Evolutionary conservation across 257 asterid species (phyloP), one percentile per base, ranked within the genome.

Genomic region (Solanum chiquidenum): DNA sequence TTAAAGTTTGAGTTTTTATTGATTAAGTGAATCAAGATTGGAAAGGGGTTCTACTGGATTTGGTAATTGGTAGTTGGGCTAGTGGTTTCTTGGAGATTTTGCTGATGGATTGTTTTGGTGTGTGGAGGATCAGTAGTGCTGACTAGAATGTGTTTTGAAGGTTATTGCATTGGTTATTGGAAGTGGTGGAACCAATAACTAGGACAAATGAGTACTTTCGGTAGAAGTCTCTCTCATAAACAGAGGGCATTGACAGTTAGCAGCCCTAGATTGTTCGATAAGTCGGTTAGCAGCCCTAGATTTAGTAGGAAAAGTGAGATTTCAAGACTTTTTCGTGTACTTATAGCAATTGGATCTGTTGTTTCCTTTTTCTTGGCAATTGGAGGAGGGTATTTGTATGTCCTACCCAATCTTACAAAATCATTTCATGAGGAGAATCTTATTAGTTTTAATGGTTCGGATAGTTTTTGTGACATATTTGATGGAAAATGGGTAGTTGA

Each of bases 401-500:
- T 94, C 90, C 89, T 94, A 33, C 98, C 98, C 14, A 95, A 90
- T 83, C 91, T 95, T 66, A 89, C 92, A 23, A 90, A 89, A 84
- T 84, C 97, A 3, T 92, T 92, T 72, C 92, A 88, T 71, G 94
- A 91, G 86, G 86, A 62, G 73, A 33, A 85, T 88, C 87, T 89
- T 88, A 37, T 92, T 46, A 66, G 86, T 86, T 86, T 90, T 33
- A 92, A 86, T 83, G 89, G 74, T 40, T 86, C 92, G 1, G 83
- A 68, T 38, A 82, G 86, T 66, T 87, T 42, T 31, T 96, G 98
- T 87, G 92, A 95, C 90, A 83, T 95, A 13, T 94, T 91, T 87
- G 93, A 96, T 89, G 98, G 98, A 42, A 84, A 89, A 60, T 95
- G 98, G 98, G 92, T 93, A 42, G 13, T 88, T 64, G 96, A 95